Evolutionary conservation across 1,284 basidiomycete genomes (phyloP), one percentile per base, ranked within the genome.

Genomic region (Xanthoconium separans): DNA sequence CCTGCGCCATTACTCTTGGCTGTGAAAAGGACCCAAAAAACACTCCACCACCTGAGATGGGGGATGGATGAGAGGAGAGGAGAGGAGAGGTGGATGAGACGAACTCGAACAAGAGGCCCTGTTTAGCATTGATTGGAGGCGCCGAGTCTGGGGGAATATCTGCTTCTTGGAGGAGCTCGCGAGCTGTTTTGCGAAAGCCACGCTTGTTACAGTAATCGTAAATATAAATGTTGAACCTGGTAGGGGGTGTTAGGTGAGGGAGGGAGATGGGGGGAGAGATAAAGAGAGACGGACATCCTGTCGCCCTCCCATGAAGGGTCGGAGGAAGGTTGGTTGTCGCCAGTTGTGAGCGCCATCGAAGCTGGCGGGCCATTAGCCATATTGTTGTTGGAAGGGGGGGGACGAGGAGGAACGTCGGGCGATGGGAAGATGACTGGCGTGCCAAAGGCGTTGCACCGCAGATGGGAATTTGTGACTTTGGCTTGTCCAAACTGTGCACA

Each of bases 211-310:
- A 91, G 65, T 91, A 91, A 73, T 91, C 89, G 68, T 86, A 80
- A 58, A 91, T 91, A 72, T 91, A 91, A 61, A 91, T 87, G 71
- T 91, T 89, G 70, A 91, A 90, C 88, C 88, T 91, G 65, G 27
- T 30, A 12, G 15, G 45, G 24, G 49, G 22, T 50, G 29, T 42
- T 45, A 45, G 53, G 53, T 5, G 37, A 34, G 46, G 37, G 50
- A 24, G 27, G 55, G 47, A 42, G 40, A 30, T 15, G 50, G 16
- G 31, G 37, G 53, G 46, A 47, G 44, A 56, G 47, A 58, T 53
- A 56, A 58, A 47, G 45, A 51, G 51, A 22, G 37, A 65, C 73
- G 63, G 47, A 79, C 78, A 79, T 83, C 64, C 73, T 77, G 68
- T 83, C 81, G 51, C 81, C 81, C 58, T 83, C 81, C 81, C 81